These are phyloP conservation scores for Tuber borchii DNA, from an alignment of 495 filamentous ascomycete species.

Conservation along the genomic window DNA sequence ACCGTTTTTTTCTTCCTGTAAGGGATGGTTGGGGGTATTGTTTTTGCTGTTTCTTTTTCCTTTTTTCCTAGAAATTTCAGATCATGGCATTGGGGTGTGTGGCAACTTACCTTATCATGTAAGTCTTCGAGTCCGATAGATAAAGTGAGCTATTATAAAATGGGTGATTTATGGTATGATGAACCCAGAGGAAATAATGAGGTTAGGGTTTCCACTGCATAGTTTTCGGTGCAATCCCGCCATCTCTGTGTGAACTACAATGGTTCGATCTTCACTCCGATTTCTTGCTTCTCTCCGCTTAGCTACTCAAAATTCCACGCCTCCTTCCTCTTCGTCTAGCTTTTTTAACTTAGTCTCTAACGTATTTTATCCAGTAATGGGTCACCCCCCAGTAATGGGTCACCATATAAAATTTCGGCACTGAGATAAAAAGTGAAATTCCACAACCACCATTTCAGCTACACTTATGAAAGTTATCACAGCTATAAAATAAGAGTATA, in stretches of 20 bases:
- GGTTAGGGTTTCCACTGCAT: not conserved
- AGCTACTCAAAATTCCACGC: not conserved
- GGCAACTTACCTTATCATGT: not conserved
- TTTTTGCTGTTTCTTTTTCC: not conserved
- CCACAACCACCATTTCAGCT: too few species aligned
- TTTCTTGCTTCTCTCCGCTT: not conserved
- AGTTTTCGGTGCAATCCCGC: not conserved
- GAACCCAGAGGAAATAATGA: not conserved
- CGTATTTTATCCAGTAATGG: too few species aligned
- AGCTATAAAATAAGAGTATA: too few species aligned
- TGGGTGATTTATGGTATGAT: not conserved
- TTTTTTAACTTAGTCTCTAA: not conserved
- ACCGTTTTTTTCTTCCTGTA: not conserved
- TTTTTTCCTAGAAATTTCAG: not conserved
- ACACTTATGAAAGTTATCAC: too few species aligned
- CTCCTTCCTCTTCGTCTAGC: not conserved
- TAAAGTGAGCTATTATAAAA: not conserved
- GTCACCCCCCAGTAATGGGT: too few species aligned
- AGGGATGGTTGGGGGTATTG: not conserved
- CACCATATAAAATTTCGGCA: too few species aligned
- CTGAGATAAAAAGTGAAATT: too few species aligned
- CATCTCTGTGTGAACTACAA: not conserved
- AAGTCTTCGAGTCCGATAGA: not conserved
- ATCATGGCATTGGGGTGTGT: not conserved
- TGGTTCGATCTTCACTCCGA: not conserved